Evolutionary conservation across 345 rosid genomes (phyloP), one percentile per base, ranked within the genome.

Genomic region (Erysimum cheiranthoides): DNA sequence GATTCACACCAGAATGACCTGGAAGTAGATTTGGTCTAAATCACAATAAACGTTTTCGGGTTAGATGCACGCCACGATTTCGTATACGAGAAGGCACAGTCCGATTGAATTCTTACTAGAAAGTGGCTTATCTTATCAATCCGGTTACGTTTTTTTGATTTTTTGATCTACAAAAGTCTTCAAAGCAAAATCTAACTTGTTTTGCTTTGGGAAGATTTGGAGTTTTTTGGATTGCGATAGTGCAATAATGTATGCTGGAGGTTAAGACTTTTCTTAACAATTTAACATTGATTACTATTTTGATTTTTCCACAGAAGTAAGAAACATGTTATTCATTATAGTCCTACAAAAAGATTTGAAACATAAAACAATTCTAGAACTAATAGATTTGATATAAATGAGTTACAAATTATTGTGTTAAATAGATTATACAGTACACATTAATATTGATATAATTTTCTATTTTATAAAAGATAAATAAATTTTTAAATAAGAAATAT

Each of bases 1-100:
- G 68, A 38, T 67, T 59, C 61, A 6, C 39, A 66, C 73, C 73
- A 75, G 43, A 40, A 59, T 67, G 63, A 75, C 47, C 74, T 75
- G 69, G 21, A 51, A 14, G 25, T 75, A 51, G 74, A 68, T 75
- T 68, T 61, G 70, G 74, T 75, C 70, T 34, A 66, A 18, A 38
- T 18, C 47, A 58, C 30, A 17, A 51, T 59, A 50, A 50, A 61
- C 9, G 17, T 9, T 21, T 61, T 12, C 11, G 47, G 43, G 67
- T 58, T 36, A 74, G 67, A 67, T 39, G 43, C 73, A 75, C 73
- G 78, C 67, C 68, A 75, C 68, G 8, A 61, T 59, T 40, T 21
- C 73, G 54, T 60, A 5, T 40, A 8, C 9, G 42, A 58, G 8
- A 66, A 74, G 78, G 61, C 51, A 74, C 17, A 28, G 6, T 57